A percentile compares a stretch with the other conserved stretches of the same genome.
phyloP scores from a whole-genome alignment of 106 monocot genomes.

The Posidonia australis region DNA sequence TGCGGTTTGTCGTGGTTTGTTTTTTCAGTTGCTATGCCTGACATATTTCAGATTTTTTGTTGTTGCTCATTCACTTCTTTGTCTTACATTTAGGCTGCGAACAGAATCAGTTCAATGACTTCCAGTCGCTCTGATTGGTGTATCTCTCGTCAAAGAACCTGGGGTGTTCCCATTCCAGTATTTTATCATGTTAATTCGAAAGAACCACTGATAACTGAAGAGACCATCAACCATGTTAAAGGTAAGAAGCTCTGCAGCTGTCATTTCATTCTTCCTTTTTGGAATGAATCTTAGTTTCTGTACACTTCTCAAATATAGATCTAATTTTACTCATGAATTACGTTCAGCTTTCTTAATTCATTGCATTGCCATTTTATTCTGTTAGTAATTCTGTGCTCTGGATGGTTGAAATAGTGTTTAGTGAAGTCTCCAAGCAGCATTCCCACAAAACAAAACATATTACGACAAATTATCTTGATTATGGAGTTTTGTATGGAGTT shows the following conservation, averaged over 20 bases:
- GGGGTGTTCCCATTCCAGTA: conserved; percentile 98
- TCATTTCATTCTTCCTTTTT: not conserved
- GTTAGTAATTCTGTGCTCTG: too few species aligned
- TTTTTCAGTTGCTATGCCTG: too few species aligned
- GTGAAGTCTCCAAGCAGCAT: too few species aligned
- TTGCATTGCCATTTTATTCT: too few species aligned
- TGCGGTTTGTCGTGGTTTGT: too few species aligned
- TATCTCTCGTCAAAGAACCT: conserved; percentile 94
- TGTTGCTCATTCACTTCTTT: not conserved
- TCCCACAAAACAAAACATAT: too few species aligned
- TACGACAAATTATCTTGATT: too few species aligned
- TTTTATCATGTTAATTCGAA: conserved; percentile 80
- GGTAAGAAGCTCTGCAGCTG: conserved; percentile 24
- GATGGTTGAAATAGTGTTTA: too few species aligned
- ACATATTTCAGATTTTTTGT: too few species aligned
- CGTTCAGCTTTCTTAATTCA: too few species aligned
- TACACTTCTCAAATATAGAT: not conserved
- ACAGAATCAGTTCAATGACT: conserved; percentile 90
- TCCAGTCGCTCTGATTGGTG: conserved; percentile 96
- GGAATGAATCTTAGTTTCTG: not conserved
- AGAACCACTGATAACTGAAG: conserved; percentile 79
- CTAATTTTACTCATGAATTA: too few species aligned
- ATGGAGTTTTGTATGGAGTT: too few species aligned
- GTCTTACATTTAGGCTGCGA: conserved; percentile 49
- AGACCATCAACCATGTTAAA: conserved; percentile 78